These are phyloP conservation scores for Neurospora hispaniola DNA, from an alignment of 495 filamentous ascomycete genomes.

Conservation along the genomic window DNA sequence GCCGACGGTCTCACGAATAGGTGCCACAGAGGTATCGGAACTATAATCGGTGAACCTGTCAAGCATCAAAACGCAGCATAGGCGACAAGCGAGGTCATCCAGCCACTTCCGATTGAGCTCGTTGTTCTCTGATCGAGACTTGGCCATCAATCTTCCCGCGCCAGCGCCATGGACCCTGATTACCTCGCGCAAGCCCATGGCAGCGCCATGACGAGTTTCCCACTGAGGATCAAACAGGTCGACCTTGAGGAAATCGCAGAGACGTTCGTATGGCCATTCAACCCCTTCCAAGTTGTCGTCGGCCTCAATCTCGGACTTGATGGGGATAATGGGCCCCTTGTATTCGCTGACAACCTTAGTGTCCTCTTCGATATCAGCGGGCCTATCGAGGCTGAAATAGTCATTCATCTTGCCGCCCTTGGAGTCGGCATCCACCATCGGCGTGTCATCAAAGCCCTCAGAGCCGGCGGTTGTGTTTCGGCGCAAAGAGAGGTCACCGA, in stretches of 20 bases:
- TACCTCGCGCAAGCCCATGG: slow-evolving; percentile 89
- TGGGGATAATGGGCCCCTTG: slow-evolving; percentile 60
- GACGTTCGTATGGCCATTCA: slow-evolving; percentile 90
- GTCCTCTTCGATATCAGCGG: slow-evolving; percentile 66
- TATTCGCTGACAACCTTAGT: slow-evolving; percentile 90
- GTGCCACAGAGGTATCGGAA: slow-evolving; percentile 91
- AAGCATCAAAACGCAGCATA: slow-evolving; percentile 92
- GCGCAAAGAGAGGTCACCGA: slow-evolving; percentile 75
- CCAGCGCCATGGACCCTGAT: slow-evolving; percentile 84
- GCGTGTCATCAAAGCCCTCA: slow-evolving; percentile 43
- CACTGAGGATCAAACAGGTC: slow-evolving; percentile 91
- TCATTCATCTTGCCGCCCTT: slow-evolving; percentile 67
- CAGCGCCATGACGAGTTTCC: slow-evolving; percentile 96
- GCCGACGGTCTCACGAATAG: slow-evolving; percentile 92
- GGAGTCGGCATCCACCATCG: slow-evolving; percentile 47
- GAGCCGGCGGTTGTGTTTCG: slow-evolving; percentile 48
- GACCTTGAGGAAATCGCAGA: slow-evolving; percentile 85
- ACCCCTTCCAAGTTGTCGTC: slow-evolving; percentile 65
- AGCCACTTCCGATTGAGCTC: slow-evolving; percentile 71
- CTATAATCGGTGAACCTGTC: slow-evolving; percentile 97
- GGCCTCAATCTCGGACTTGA: slow-evolving; percentile 53
- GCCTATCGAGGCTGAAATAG: slow-evolving; percentile 78
- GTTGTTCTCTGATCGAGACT: slow-evolving; percentile 64
- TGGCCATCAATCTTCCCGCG: slow-evolving; percentile 69
- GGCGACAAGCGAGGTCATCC: slow-evolving; percentile 82